phyloP scores from a whole-genome alignment of 176 grass and related monocot genomes.

The bread wheat (Triticum aestivum) region IWGSC_CS_RefSeq_v2.1 NC_057809.1:532779817-532780316 shows the following conservation, averaged over 20 bases:
- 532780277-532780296: not conserved
- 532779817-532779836: no score
- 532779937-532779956: no score
- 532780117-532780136: not conserved
- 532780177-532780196: not conserved
- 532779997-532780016: no score
- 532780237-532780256: not conserved
- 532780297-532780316: not conserved
- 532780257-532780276: not conserved
- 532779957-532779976: no score
- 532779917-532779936: no score
- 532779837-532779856: no score
- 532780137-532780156: not conserved
- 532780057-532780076: not conserved
- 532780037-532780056: not conserved
- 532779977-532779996: no score
- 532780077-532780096: not conserved
- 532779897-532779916: no score
- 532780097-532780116: not conserved
- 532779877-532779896: no score
- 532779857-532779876: no score
- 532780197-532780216: not conserved
- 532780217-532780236: not conserved
- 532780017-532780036: not conserved
- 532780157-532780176: not conserved